Conservation (phyloP, 108 stramenopile genomes). For the Cyclotella cryptica region DNA sequence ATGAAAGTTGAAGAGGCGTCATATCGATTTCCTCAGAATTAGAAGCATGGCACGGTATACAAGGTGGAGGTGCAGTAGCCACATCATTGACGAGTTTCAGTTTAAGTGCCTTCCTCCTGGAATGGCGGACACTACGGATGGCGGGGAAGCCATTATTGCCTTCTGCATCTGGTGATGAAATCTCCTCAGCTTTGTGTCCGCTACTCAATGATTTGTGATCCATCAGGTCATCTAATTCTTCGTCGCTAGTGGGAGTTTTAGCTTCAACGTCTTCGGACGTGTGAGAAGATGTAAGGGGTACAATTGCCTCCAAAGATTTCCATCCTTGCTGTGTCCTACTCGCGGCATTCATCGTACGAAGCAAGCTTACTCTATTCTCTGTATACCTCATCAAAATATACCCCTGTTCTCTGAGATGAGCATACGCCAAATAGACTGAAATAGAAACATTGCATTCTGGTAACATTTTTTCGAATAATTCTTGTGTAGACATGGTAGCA, state of each 20-base stretch:
- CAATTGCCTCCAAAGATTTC: not conserved
- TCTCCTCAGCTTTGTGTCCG: not conserved
- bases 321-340: not conserved
- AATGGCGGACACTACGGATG: constrained; percentile 31
- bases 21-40: constrained; percentile 3
- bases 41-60: constrained; percentile 8
- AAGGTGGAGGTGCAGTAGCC: constrained; percentile 60
- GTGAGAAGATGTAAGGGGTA: not conserved
- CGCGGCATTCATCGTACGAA: constrained; percentile 17
- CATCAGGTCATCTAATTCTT: not conserved
- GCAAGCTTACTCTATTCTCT: constrained; percentile 54
- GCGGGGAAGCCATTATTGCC: not conserved
- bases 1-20: constrained; percentile 62
- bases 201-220: not conserved
- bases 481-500: constrained; percentile 36
- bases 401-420: constrained; percentile 81
- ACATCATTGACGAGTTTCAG: constrained; percentile 40
- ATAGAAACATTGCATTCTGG: constrained; percentile 59
- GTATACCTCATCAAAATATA: constrained; percentile 78
- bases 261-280: not conserved
- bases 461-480: constrained; percentile 63
- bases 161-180: not conserved
- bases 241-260: not conserved
- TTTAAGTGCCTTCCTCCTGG: constrained; percentile 71
- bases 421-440: constrained; percentile 71